Evolutionary conservation across 2,329 filamentous ascomycete genomes (phyloP), one percentile per base, ranked within the genome.

Genomic region (Beauveria sp.): DNA sequence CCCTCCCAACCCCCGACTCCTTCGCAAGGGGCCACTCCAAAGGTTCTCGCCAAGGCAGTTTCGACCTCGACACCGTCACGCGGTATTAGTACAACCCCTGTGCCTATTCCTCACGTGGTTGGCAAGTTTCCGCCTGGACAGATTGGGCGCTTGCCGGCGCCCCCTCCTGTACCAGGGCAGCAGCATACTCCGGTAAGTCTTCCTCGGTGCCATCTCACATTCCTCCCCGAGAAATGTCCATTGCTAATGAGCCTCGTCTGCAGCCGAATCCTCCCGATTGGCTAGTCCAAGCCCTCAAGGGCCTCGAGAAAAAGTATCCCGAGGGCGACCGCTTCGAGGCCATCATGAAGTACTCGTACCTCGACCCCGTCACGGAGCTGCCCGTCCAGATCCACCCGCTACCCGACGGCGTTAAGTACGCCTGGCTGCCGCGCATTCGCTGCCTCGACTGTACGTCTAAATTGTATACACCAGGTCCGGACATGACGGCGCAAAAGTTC

Each of bases 391-490:
- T 79, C 43, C 78, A 82, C 50, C 77, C 80, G 18, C 76, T 82
- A 9, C 87, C 82, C 59, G 78, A 81, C 63, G 84, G 88, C 64
- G 79, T 91, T 63, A 90, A 88, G 68, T 91, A 88, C 67, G 89
- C 90, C 75, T 97, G 89, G 75, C 80, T 96, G 55, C 94, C 94
- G 9, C 83, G 94, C 55, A 97, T 99, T 65, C 84, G 91, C 62
- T 99, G 94, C 72, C 84, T 88, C 52, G 94, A 99, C 73, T 97
- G 94, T 71, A 91, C 91, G 0, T 91, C 91, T 34, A 97, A 97
- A 74, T 79, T 96, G 12, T 99, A 99, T 74, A 96, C 92, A 0
- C 91, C 92, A 0, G 90, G 92, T 0, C 91, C 92, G 0, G 91
- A 88, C 26, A 89, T 84, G 71, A 92, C 91, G 2, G 90, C 93